Evolutionary conservation across 78 protist genomes (phyloP).

Genomic region (Dictyostelium brefeldianum): DNA sequence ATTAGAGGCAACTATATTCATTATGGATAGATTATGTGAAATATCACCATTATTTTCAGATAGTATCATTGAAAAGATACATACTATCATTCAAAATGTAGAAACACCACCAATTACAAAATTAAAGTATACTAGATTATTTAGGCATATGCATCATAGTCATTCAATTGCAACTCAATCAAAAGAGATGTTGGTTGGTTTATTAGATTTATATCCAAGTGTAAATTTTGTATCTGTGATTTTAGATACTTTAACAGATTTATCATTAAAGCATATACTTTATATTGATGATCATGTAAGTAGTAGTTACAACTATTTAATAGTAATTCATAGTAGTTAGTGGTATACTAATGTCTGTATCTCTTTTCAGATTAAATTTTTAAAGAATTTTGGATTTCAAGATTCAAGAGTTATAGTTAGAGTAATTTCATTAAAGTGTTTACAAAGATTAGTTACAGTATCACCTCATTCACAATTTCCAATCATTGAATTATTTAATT

Average conservation of each 20-base stretch:
- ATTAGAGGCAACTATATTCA: slow-evolving; percentile 48
- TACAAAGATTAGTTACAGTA: slow-evolving; percentile 27
- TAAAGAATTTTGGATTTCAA: slow-evolving; percentile 11
- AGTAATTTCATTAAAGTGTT: slow-evolving; percentile 35
- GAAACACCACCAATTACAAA: slow-evolving; percentile 71
- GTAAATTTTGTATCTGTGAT: slow-evolving; percentile 19
- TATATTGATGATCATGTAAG: slow-evolving; percentile 60
- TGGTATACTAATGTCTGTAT: not conserved
- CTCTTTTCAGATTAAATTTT: slow-evolving; percentile 29
- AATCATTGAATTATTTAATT: slow-evolving; percentile 7
- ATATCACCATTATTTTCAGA: slow-evolving; percentile 76
- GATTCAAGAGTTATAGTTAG: slow-evolving; percentile 65
- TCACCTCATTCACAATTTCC: slow-evolving; percentile 70
- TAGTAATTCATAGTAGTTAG: too few relatives aligned
- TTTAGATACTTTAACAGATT: slow-evolving; percentile 49
- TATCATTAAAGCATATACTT: slow-evolving; percentile 49
- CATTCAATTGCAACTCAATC: slow-evolving; percentile 63
- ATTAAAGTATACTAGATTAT: slow-evolving; percentile 51
- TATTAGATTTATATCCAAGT: slow-evolving; percentile 63
- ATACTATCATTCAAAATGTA: slow-evolving; percentile 46
- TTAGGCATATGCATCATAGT: slow-evolving; percentile 77
- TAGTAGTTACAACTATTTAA: not conserved
- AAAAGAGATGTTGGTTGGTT: slow-evolving; percentile 29
- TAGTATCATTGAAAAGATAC: slow-evolving; percentile 66
- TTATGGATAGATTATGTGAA: slow-evolving; percentile 71